These are phyloP conservation scores for Capsicum baccatum DNA, from an alignment of 257 asterid genomes.

Conservation along the genomic window DNA sequence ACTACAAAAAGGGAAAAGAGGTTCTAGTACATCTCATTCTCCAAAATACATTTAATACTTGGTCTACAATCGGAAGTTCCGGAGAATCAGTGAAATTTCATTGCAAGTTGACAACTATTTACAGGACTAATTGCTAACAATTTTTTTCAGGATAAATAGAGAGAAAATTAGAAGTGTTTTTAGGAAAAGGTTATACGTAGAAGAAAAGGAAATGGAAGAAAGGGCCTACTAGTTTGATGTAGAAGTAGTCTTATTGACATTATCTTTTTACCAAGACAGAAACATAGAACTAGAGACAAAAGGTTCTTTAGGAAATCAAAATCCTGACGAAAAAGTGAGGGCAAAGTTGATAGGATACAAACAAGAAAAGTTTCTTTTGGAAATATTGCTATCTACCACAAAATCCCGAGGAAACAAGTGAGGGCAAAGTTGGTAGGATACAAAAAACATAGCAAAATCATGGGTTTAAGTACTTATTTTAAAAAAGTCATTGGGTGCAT, in stretches of 20 bases:
- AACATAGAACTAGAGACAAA: not conserved
- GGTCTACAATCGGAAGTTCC: not conserved
- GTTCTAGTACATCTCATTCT: not conserved
- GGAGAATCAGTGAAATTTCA: not conserved
- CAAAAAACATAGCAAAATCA: not conserved
- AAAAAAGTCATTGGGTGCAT: not conserved
- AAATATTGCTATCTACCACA: conserved; percentile 18
- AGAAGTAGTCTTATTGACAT: not conserved
- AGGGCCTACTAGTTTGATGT: not conserved
- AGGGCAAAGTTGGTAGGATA: conserved; percentile 16
- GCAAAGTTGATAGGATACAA: not conserved
- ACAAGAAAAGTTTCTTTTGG: not conserved
- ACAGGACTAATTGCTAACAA: not conserved
- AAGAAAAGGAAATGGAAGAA: not conserved
- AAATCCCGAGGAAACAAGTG: conserved; percentile 17
- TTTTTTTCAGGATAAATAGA: not conserved
- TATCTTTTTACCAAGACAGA: not conserved
- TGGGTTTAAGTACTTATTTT: not conserved
- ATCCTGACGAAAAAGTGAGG: conserved; percentile 20
- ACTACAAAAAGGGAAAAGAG: not conserved
- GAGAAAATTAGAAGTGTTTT: not conserved
- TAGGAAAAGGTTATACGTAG: not conserved
- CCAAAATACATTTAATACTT: not conserved
- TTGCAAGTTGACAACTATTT: not conserved
- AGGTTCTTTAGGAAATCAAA: not conserved